Evolutionary conservation across 345 rosid species (phyloP).

Genomic region (Rubroshorea leprosula): DNA sequence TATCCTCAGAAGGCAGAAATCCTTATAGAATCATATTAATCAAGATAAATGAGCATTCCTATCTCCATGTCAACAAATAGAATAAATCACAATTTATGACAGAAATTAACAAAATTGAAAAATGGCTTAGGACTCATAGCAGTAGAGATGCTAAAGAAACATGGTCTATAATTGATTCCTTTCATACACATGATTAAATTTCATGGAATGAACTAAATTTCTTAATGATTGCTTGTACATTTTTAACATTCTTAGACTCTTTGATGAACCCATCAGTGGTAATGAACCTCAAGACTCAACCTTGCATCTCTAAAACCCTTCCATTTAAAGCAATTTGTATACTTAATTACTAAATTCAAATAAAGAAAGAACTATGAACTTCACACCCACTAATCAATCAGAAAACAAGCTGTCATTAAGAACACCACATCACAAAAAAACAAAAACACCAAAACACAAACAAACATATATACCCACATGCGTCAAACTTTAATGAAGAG

Average conservation of each 20-base stretch:
- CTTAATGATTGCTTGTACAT: not conserved
- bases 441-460: not conserved
- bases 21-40: too few species aligned
- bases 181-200: too few species aligned
- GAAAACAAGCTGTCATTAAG: slow-evolving; percentile 3
- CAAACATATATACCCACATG: not conserved
- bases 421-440: not conserved
- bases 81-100: too few species aligned
- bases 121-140: too few species aligned
- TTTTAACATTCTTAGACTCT: not conserved
- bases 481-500: not conserved
- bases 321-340: too few species aligned
- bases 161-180: too few species aligned
- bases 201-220: not conserved
- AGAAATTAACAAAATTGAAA: too few species aligned
- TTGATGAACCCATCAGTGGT: not conserved
- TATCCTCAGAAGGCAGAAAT: too few species aligned
- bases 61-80: too few species aligned
- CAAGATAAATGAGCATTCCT: too few species aligned
- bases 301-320: slow-evolving; percentile 1
- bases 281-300: slow-evolving; percentile 5
- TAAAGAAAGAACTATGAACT: slow-evolving; percentile 9
- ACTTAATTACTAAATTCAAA: not conserved
- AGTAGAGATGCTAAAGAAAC: too few species aligned
- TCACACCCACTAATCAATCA: not conserved